Evolutionary conservation across 225 moss, liverwort and hornwort genomes (phyloP).

Genomic region (Bryoerythrophyllum caledonicum): DNA sequence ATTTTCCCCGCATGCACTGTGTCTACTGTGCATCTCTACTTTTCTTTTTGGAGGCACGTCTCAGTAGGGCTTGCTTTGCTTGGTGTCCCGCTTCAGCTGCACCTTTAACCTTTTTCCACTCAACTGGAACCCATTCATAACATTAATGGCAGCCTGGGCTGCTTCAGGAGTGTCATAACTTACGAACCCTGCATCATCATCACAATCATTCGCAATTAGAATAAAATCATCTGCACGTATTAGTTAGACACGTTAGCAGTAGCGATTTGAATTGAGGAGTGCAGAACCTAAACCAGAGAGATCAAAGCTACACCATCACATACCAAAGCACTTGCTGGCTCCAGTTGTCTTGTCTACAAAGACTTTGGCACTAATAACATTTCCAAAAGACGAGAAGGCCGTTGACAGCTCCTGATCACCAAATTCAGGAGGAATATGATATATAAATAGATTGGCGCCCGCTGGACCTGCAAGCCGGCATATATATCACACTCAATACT

Average conservation of each 20-base stretch:
- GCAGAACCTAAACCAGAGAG: neutral
- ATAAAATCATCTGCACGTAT: neutral
- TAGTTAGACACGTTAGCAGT: neutral
- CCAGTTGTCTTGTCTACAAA: slow-evolving; percentile 94
- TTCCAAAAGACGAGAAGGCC: slow-evolving; percentile 86
- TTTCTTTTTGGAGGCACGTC: slow-evolving; percentile 21
- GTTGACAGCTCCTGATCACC: slow-evolving; percentile 94
- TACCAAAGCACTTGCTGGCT: slow-evolving; percentile 98
- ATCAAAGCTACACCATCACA: slow-evolving; percentile 10
- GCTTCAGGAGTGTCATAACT: slow-evolving; percentile 97
- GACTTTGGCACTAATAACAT: slow-evolving; percentile 90
- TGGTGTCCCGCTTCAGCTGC: slow-evolving; percentile 91
- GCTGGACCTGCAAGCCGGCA: slow-evolving; percentile 67
- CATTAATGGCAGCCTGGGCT: slow-evolving; percentile 94
- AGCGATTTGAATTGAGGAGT: slow-evolving; percentile 35
- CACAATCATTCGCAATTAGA: neutral
- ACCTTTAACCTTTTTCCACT: slow-evolving; percentile 95
- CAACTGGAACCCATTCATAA: slow-evolving; percentile 95
- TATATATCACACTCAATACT: neutral
- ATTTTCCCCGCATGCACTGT: slow-evolving; percentile 49
- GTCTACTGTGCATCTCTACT: slow-evolving; percentile 56
- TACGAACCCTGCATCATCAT: slow-evolving; percentile 71
- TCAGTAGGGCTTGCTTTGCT: slow-evolving; percentile 96
- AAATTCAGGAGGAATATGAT: slow-evolving; percentile 90
- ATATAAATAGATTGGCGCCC: slow-evolving; percentile 82